Percentiles rank a stretch among this genome's conserved stretches.
These are phyloP conservation scores for Amauroascus niger DNA, from an alignment of 2,329 filamentous ascomycete genomes.

Conservation along the genomic window DNA sequence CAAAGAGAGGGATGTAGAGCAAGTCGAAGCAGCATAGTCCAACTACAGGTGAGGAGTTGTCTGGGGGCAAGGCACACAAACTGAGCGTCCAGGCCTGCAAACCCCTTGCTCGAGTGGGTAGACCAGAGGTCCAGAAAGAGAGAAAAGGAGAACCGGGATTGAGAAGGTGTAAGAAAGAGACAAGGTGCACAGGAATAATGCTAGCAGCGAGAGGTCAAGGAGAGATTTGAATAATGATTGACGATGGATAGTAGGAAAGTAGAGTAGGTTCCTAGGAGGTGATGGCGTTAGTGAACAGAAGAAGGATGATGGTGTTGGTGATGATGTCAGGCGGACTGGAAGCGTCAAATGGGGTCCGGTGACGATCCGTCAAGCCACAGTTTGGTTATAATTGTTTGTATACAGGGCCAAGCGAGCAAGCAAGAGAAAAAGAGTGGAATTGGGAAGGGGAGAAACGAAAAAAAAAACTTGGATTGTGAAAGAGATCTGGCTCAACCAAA, in stretches of 20 bases:
- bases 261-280: too few species aligned
- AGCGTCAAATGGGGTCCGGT: slow-evolving; percentile 13
- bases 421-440: slow-evolving; percentile 3
- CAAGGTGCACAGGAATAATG: background rate
- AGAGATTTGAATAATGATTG: background rate
- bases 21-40: background rate
- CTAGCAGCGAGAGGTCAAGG: background rate
- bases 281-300: too few species aligned
- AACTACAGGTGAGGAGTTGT: background rate
- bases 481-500: too few species aligned
- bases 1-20: background rate
- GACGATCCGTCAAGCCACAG: slow-evolving; percentile 18
- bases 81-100: too few species aligned
- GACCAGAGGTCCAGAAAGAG: too few species aligned
- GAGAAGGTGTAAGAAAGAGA: background rate
- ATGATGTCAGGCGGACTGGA: slow-evolving; percentile 14
- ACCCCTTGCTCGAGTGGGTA: too few species aligned
- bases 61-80: background rate
- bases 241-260: too few species aligned
- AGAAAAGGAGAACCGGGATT: background rate
- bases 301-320: background rate
- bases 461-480: background rate
- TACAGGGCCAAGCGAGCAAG: background rate
- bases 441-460: slow-evolving; percentile 7
- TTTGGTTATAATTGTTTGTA: too few species aligned